These are phyloP conservation scores for Thermoascus crustaceus DNA, from an alignment of 2,329 filamentous ascomycete genomes.

Conservation along the genomic window DNA sequence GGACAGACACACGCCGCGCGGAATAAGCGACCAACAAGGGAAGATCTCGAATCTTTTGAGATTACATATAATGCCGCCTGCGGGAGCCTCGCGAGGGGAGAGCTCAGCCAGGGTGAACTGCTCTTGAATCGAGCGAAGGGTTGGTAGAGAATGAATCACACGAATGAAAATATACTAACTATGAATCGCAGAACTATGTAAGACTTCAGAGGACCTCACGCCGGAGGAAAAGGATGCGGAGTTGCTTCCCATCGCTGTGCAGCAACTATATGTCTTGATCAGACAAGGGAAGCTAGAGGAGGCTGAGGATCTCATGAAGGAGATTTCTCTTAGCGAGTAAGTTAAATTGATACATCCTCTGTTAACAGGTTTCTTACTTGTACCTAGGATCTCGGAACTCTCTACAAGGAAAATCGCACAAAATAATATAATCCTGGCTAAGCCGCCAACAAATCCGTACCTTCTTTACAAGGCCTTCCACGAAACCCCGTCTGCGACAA, in stretches of 20 bases:
- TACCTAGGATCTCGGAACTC: slow-evolving; percentile 45
- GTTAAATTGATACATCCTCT: slow-evolving; percentile 12
- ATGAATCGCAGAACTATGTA: slow-evolving; percentile 44
- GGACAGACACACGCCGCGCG: slow-evolving; percentile 43
- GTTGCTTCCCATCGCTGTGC: slow-evolving; percentile 52
- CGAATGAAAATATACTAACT: slow-evolving; percentile 4
- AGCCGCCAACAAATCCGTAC: slow-evolving; percentile 47
- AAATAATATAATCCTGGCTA: slow-evolving; percentile 48
- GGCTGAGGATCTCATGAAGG: slow-evolving; percentile 44
- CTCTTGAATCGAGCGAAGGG: slow-evolving; percentile 52
- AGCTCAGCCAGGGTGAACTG: slow-evolving; percentile 50
- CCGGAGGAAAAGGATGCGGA: slow-evolving; percentile 54
- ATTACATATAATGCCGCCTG: slow-evolving; percentile 59
- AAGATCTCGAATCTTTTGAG: slow-evolving; percentile 57
- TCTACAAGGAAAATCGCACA: slow-evolving; percentile 54
- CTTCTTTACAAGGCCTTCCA: slow-evolving; percentile 50
- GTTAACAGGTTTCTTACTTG: slow-evolving; percentile 7
- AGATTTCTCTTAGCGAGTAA: slow-evolving; percentile 46
- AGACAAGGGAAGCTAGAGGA: slow-evolving; percentile 48
- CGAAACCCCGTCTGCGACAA: slow-evolving; percentile 36
- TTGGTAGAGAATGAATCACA: slow-evolving; percentile 15
- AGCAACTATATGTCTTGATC: slow-evolving; percentile 53
- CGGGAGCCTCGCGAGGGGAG: slow-evolving; percentile 53
- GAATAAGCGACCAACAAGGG: slow-evolving; percentile 47
- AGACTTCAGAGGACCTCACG: slow-evolving; percentile 50